phyloP scores from a whole-genome alignment of 2,329 filamentous ascomycete species.

The Pseudogymnoascus sp. region DNA sequence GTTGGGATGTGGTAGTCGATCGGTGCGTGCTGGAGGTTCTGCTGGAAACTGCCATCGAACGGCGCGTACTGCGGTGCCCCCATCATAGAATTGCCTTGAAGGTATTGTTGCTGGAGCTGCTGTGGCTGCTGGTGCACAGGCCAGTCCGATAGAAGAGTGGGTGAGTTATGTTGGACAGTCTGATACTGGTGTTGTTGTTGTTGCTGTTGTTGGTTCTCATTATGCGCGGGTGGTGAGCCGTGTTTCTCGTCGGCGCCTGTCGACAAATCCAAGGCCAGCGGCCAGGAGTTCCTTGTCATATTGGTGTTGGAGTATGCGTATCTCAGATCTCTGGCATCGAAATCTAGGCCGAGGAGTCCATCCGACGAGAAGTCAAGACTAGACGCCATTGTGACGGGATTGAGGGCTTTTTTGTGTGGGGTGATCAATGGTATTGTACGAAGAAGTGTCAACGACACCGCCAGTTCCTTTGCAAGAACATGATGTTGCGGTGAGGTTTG shows the following conservation, averaged over 20 bases:
- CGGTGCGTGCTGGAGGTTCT: conserved; percentile 27
- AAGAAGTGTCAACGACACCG: conserved; percentile 28
- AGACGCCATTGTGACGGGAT: conserved; percentile 41
- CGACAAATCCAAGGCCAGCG: conserved; percentile 29
- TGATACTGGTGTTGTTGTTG: conserved; percentile 29
- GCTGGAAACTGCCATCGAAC: conserved; percentile 26
- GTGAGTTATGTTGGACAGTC: conserved; percentile 41
- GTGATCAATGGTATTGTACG: conserved; percentile 41
- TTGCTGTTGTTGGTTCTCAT: conserved; percentile 33
- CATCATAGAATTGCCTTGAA: conserved; percentile 29
- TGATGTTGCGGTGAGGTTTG: conserved; percentile 27
- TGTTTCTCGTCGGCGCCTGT: conserved; percentile 26
- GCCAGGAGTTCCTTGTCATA: conserved; percentile 31
- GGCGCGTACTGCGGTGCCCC: conserved; percentile 27
- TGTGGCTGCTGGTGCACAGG: conserved; percentile 38
- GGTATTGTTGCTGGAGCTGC: conserved; percentile 27
- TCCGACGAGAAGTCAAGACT: conserved; percentile 56
- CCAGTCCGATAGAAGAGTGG: conserved; percentile 52
- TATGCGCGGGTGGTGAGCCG: conserved; percentile 30
- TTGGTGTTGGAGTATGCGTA: conserved; percentile 45
- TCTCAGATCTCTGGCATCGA: conserved; percentile 48
- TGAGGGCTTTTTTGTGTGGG: conserved; percentile 20
- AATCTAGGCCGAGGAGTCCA: conserved; percentile 54
- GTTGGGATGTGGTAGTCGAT: conserved; percentile 40
- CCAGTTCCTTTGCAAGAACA: conserved; percentile 26